Percentiles rank a stretch among this genome's conserved stretches.
phyloP scores from a whole-genome alignment of 345 rosid species.

The Citrus unshiu region DNA sequence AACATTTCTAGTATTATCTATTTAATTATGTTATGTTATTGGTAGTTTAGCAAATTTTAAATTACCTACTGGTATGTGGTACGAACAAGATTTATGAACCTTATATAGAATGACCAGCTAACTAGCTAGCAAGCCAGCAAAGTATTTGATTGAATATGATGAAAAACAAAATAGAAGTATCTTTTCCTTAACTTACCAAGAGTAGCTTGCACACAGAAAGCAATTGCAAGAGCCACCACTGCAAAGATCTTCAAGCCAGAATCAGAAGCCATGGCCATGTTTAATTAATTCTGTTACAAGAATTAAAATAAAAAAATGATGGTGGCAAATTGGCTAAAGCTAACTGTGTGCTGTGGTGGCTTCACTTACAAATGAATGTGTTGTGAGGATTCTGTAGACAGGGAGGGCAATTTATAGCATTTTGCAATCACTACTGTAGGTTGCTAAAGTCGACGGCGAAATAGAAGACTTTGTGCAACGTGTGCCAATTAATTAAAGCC shows the following conservation, averaged over 20 bases:
- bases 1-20: too few relatives aligned
- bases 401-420: constrained; percentile 3
- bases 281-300: not conserved
- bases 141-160: too few relatives aligned
- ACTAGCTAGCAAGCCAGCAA: too few relatives aligned
- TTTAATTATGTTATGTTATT: too few relatives aligned
- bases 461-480: not conserved
- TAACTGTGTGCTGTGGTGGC: not conserved
- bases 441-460: not conserved
- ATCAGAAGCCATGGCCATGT: constrained; percentile 31
- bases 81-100: too few relatives aligned
- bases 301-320: too few relatives aligned
- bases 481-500: not conserved
- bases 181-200: constrained; percentile 20
- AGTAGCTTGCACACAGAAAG: constrained; percentile 24
- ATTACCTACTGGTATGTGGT: too few relatives aligned
- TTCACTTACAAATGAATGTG: not conserved
- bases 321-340: not conserved
- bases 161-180: not conserved
- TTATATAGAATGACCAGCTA: too few relatives aligned
- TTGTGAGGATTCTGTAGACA: not conserved
- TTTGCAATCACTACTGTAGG: not conserved
- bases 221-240: constrained; percentile 24
- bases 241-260: constrained; percentile 18
- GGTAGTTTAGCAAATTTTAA: too few relatives aligned